Base-by-base conservation (phyloP, 2,329 filamentous ascomycete species). In the Clonostachys rosea region DNA sequence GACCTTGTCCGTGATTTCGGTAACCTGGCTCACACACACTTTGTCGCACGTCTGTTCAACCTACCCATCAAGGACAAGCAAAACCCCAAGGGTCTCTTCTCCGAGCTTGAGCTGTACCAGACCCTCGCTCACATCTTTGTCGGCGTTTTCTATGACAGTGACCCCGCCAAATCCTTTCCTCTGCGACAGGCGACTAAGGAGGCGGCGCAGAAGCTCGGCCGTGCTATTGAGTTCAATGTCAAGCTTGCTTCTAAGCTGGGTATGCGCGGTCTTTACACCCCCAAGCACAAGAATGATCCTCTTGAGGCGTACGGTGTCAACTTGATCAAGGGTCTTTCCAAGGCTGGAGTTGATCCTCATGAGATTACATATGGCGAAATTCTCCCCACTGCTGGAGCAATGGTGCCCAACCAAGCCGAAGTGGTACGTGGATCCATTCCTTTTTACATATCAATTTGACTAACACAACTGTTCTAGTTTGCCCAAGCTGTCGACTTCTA, bases 401-500 rank as follows among this genome's bases (percentile, higher is more conserved):
- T 86, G 62, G 82, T 88, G 8, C 83, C 87, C 2, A 87, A 82
- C 56, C 85, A 91, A 60, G 83, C 79, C 2, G 80, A 87, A 57
- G 72, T 86, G 56, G 78, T 83, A 65, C 65, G 75, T 69, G 5
- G 5, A 18, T 9, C 14, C 13, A 30, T 33, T 5, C 37, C 20
- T 13, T 41, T 9, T 34, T 34, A 12, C 7, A 36, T 18, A 41
- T 34, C 17, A 12, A 8, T 33, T 55, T 63, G 41, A 66, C 47
- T 18, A 2, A 2, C 10, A 14, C 9, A 20, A 6, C 36, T 18
- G 7, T 6, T n/a, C 11, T 50, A 83, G 74, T 89, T 91, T 59
- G 81, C 84, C 2, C 84, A 88, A 67, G 75, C 86, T 3, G 71
- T 90, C 16, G 86, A 91, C 59, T 90, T 80, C 66, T 91, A 87